phyloP scores from a whole-genome alignment of 305 asterid genomes.

The Galium porrigens region DNA sequence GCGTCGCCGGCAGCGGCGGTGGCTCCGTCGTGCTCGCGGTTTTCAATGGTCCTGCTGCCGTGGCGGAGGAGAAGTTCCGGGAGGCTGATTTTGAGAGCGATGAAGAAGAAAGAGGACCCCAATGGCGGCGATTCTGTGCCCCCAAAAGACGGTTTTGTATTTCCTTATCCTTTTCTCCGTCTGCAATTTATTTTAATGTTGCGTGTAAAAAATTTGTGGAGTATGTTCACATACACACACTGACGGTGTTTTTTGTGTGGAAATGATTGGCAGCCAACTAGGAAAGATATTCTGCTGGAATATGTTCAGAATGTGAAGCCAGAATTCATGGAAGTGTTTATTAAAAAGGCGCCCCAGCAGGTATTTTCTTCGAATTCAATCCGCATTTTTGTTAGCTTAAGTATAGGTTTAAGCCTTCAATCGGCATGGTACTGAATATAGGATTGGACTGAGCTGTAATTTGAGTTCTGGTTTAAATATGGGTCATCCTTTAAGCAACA shows the following conservation, averaged over 20 bases:
- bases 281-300: conserved; percentile 78
- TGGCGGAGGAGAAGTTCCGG: conserved; percentile 24
- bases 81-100: conserved; percentile 41
- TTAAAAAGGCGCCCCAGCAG: conserved; percentile 85
- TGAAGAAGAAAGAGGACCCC: conserved; percentile 24
- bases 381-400: background rate
- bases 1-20: conserved; percentile 12
- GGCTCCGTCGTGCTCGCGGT: conserved; percentile 28
- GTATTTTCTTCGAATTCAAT: conserved; percentile 20
- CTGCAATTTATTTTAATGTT: background rate
- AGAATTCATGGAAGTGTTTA: conserved; percentile 86
- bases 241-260: background rate
- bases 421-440: background rate
- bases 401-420: background rate
- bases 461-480: background rate
- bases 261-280: conserved; percentile 45
- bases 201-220: background rate
- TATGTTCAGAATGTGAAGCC: conserved; percentile 92
- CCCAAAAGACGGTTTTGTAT: conserved; percentile 58
- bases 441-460: background rate
- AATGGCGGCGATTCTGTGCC: conserved; percentile 45
- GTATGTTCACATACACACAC: background rate
- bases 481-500: background rate
- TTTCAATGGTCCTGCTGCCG: conserved; percentile 22
- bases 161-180: conserved; percentile 7